A percentile compares a stretch with the other conserved stretches of the same genome.
phyloP scores from a whole-genome alignment of 495 filamentous ascomycete genomes.

The Trichoderma parareesei region DNA sequence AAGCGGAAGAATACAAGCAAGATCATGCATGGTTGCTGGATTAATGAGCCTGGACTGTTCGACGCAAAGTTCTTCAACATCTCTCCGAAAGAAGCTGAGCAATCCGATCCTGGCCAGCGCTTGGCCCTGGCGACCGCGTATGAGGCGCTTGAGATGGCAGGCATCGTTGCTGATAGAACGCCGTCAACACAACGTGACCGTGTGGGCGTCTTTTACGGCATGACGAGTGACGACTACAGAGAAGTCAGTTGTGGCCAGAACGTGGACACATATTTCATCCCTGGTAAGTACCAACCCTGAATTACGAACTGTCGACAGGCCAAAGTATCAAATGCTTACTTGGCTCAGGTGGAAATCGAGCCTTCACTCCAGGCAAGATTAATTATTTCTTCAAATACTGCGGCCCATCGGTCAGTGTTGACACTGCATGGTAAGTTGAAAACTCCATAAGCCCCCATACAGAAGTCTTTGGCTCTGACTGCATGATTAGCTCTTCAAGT shows the following conservation, averaged over 20 bases:
- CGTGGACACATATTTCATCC: slow-evolving; percentile 75
- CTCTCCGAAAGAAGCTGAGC: slow-evolving; percentile 72
- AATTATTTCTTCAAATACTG: slow-evolving; percentile 37
- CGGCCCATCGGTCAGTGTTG: slow-evolving; percentile 34
- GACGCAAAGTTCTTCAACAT: slow-evolving; percentile 80
- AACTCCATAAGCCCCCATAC: too few relatives aligned
- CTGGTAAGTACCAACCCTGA: slow-evolving; percentile 33
- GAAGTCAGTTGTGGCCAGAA: slow-evolving; percentile 70
- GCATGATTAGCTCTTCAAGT: slow-evolving; percentile 30
- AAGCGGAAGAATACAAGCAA: slow-evolving; percentile 58
- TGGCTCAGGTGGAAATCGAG: slow-evolving; percentile 45
- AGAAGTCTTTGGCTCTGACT: too few relatives aligned
- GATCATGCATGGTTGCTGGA: slow-evolving; percentile 71
- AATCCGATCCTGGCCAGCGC: slow-evolving; percentile 73
- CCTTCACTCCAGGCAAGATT: slow-evolving; percentile 49
- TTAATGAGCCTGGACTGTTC: slow-evolving; percentile 66
- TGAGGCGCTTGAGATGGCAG: slow-evolving; percentile 76
- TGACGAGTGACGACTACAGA: slow-evolving; percentile 73
- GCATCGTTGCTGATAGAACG: slow-evolving; percentile 65
- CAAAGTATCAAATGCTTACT: background rate
- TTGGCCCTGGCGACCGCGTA: slow-evolving; percentile 69
- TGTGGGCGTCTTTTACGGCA: slow-evolving; percentile 77
- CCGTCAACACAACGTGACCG: slow-evolving; percentile 66
- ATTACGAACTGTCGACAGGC: background rate
- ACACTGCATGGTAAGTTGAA: slow-evolving; percentile 35